Evolutionary conservation across 768 basidiomycete genomes (phyloP).

Genomic region (Termitomyces sp.): DNA sequence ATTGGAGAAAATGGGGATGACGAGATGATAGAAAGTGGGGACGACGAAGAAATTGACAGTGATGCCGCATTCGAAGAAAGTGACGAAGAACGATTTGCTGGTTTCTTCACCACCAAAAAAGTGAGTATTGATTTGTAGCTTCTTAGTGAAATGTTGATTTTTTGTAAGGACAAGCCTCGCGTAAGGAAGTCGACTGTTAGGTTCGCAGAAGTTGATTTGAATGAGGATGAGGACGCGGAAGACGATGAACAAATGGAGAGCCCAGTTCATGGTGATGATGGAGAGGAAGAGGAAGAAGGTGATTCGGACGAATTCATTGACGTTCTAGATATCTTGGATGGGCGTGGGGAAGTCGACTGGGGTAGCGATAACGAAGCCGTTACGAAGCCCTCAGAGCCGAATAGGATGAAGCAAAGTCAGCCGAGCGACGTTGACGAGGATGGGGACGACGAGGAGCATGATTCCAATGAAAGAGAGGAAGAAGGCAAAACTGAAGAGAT

Average conservation of each 20-base stretch:
- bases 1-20: slow-evolving; percentile 48
- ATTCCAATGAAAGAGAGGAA: slow-evolving; percentile 8
- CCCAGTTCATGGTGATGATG: slow-evolving; percentile 29
- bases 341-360: slow-evolving; percentile 43
- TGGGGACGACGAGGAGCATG: neutral
- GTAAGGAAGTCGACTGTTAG: slow-evolving; percentile 28
- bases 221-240: slow-evolving; percentile 45
- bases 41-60: slow-evolving; percentile 84
- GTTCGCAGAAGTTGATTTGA: slow-evolving; percentile 56
- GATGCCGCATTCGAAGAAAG: slow-evolving; percentile 82
- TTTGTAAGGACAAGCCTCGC: slow-evolving; percentile 17
- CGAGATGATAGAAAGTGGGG: slow-evolving; percentile 52
- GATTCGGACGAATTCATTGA: slow-evolving; percentile 57
- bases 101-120: slow-evolving; percentile 42
- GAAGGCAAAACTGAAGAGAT: slow-evolving; percentile 31
- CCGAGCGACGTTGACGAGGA: slow-evolving; percentile 10
- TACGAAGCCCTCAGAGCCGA: neutral
- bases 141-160: neutral
- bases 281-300: slow-evolving; percentile 35
- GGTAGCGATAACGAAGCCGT: slow-evolving; percentile 30
- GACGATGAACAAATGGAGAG: slow-evolving; percentile 24
- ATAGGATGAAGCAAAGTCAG: neutral
- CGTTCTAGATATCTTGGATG: slow-evolving; percentile 61
- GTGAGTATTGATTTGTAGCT: slow-evolving; percentile 22
- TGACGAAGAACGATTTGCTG: slow-evolving; percentile 74